These are phyloP conservation scores for Emmonsiellopsis sp. DNA, from an alignment of 2,329 filamentous ascomycete genomes.

Conservation along the genomic window DNA sequence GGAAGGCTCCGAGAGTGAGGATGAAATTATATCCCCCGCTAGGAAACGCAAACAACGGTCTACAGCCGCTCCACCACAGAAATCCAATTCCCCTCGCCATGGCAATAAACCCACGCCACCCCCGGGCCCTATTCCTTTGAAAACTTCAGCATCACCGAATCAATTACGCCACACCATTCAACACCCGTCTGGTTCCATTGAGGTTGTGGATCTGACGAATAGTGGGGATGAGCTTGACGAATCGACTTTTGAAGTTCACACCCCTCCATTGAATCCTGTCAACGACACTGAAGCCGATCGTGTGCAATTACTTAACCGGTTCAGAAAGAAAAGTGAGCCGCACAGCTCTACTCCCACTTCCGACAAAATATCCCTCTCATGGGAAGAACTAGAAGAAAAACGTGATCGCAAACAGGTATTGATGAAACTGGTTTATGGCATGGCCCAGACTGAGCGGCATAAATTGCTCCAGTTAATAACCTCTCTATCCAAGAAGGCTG, in stretches of 20 bases:
- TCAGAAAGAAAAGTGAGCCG: neutral
- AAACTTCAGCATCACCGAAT: neutral
- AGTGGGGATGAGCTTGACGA: conserved; percentile 11
- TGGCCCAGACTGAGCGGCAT: conserved; percentile 15
- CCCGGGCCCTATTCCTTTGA: neutral
- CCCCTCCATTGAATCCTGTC: conserved; percentile 27
- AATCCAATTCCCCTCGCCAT: neutral
- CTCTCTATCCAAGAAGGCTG: neutral
- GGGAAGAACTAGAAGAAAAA: conserved; percentile 26
- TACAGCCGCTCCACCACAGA: conserved; percentile 6
- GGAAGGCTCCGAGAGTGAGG: conserved; percentile 15
- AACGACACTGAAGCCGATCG: neutral
- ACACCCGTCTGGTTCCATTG: conserved; percentile 6
- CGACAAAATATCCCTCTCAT: conserved; percentile 24
- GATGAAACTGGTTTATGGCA: conserved; percentile 20
- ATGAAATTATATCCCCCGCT: conserved; percentile 16
- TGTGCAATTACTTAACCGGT: neutral
- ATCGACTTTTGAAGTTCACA: conserved; percentile 21
- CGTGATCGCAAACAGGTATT: conserved; percentile 30
- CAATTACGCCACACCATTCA: neutral
- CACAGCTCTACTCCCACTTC: neutral
- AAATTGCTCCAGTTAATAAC: conserved; percentile 10
- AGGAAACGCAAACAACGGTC: conserved; percentile 10
- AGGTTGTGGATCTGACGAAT: conserved; percentile 27
- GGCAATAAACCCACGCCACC: neutral